Percentiles rank a stretch among this genome's conserved stretches.
Evolutionary conservation across 306 rosid genomes (phyloP).

Genomic region (Castanea crenata): DNA sequence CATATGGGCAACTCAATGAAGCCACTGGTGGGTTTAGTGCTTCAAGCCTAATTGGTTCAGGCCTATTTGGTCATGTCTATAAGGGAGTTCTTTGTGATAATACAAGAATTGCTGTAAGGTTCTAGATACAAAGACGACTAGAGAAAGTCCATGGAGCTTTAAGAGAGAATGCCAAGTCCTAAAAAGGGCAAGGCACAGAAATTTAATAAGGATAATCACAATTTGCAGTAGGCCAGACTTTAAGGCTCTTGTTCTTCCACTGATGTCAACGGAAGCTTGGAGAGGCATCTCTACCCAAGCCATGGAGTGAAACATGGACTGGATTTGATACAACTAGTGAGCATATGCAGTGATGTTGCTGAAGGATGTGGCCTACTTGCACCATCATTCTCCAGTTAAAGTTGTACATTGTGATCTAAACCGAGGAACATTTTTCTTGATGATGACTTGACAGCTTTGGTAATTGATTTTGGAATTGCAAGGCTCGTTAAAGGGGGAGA

Average conservation of each 20-base stretch:
- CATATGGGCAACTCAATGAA: conserved; percentile 62
- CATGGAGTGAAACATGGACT: conserved; percentile 40
- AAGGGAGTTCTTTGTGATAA: conserved; percentile 75
- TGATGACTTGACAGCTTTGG: conserved; percentile 75
- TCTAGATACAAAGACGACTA: conserved; percentile 40
- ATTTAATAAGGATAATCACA: conserved; percentile 79
- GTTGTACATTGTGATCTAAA: conserved; percentile 93
- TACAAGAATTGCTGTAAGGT: conserved; percentile 81
- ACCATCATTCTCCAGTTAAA: conserved; percentile 76
- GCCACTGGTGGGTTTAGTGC: conserved; percentile 77
- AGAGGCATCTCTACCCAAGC: conserved; percentile 69
- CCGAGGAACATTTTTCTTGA: conserved; percentile 89
- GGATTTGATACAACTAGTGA: conserved; percentile 64
- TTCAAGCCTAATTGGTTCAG: conserved; percentile 74
- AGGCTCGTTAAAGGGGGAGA: conserved; percentile 51
- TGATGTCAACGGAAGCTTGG: conserved; percentile 87
- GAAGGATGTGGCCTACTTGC: conserved; percentile 88
- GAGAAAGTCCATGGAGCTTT: conserved; percentile 67
- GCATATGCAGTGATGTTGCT: conserved; percentile 81
- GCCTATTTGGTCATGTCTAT: conserved; percentile 75
- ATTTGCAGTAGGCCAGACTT: conserved; percentile 70
- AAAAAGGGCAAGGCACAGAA: conserved; percentile 71
- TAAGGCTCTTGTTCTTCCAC: conserved; percentile 89
- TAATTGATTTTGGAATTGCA: conserved; percentile 89
- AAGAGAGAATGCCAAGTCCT: conserved; percentile 77